Evolutionary conservation across 1,284 basidiomycete species (phyloP).

Genomic region (Phellopilus nigrolimitatus): DNA sequence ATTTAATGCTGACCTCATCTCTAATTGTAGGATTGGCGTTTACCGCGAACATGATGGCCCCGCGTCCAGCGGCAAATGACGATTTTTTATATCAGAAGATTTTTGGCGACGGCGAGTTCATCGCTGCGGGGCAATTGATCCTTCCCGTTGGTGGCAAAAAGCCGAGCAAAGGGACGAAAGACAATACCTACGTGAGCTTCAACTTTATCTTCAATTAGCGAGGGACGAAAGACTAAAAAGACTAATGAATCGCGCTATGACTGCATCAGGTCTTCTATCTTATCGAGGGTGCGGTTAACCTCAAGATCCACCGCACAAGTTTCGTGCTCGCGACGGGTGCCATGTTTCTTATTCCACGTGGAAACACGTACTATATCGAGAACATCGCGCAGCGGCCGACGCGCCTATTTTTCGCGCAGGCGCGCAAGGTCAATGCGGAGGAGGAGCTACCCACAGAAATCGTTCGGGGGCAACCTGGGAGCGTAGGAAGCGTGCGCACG

Average conservation of each 20-base stretch:
- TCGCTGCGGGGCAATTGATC: slow-evolving; percentile 84
- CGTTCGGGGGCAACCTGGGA: background rate
- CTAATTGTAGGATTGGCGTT: slow-evolving; percentile 64
- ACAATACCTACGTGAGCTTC: slow-evolving; percentile 87
- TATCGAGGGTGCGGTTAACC: slow-evolving; percentile 82
- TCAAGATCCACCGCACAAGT: slow-evolving; percentile 75
- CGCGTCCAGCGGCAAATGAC: slow-evolving; percentile 52
- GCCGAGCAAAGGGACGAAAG: slow-evolving; percentile 84
- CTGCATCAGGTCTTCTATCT: slow-evolving; percentile 86
- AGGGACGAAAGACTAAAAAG: background rate
- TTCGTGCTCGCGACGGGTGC: slow-evolving; percentile 80
- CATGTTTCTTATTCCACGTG: slow-evolving; percentile 88
- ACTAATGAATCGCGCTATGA: background rate
- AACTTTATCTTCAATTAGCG: too few relatives aligned
- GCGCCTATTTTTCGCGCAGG: slow-evolving; percentile 90
- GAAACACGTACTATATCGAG: slow-evolving; percentile 87
- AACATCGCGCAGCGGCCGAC: slow-evolving; percentile 82
- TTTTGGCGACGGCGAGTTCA: slow-evolving; percentile 89
- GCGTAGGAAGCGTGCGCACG: background rate
- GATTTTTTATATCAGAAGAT: slow-evolving; percentile 89
- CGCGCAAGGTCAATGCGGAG: slow-evolving; percentile 59
- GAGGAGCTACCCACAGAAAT: slow-evolving; percentile 25
- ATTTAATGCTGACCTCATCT: background rate
- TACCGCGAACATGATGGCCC: slow-evolving; percentile 59
- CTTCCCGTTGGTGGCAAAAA: slow-evolving; percentile 79